Evolutionary conservation across 2,329 filamentous ascomycete genomes (phyloP).

Genomic region (Venturia asperata): DNA sequence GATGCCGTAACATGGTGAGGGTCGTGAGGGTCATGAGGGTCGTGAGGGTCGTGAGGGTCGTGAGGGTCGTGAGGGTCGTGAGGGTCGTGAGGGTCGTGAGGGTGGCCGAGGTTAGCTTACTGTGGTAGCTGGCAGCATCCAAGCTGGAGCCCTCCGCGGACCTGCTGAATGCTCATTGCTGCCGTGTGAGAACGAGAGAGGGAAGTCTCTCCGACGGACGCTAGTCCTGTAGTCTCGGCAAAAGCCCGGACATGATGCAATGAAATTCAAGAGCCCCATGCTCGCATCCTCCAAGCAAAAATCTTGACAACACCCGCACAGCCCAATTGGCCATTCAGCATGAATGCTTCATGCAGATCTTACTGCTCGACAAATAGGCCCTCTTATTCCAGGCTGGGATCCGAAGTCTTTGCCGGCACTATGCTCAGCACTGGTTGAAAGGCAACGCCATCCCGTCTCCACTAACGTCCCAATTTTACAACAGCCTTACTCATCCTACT

Average conservation of each 20-base stretch:
- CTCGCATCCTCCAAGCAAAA: neutral
- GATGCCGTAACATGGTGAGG: neutral
- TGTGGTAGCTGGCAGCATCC: too few relatives aligned
- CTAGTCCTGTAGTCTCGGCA: neutral
- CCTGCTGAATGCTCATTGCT: too few relatives aligned
- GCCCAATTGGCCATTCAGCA: neutral
- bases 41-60: too few relatives aligned
- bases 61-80: too few relatives aligned
- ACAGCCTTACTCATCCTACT: neutral
- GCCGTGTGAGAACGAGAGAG: too few relatives aligned
- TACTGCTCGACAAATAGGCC: neutral
- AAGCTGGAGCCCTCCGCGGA: too few relatives aligned
- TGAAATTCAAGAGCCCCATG: too few relatives aligned
- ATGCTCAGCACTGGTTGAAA: neutral
- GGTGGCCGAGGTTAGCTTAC: too few relatives aligned
- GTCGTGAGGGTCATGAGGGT: too few relatives aligned
- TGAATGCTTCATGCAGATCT: neutral
- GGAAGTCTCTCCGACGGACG: neutral
- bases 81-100: too few relatives aligned
- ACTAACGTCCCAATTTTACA: constrained; percentile 3
- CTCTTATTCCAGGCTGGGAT: neutral
- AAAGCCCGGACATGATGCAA: neutral
- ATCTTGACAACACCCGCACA: neutral
- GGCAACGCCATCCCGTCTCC: neutral
- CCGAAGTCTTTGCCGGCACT: neutral